A percentile compares a stretch with the other conserved stretches of the same genome.
Conservation (phyloP, 768 basidiomycete species). For the Phanerodontia chrysosporium region DNA sequence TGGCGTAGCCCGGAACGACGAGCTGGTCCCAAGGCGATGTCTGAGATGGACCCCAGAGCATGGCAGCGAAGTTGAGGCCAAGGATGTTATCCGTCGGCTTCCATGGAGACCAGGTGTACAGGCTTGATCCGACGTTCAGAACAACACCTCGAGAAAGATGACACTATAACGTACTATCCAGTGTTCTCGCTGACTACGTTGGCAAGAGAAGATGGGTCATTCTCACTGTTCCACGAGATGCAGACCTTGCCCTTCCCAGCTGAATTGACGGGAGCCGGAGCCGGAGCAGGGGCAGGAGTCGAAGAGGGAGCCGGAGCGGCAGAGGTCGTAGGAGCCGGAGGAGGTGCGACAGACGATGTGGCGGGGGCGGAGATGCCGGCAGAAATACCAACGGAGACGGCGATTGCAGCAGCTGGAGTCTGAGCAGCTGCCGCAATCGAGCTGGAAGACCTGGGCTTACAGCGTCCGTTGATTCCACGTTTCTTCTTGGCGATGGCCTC, state of each 20-base stretch:
- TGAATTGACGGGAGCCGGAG: background rate
- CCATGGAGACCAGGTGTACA: constrained; percentile 44
- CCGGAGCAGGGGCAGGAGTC: constrained; percentile 14
- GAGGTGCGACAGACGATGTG: constrained; percentile 10
- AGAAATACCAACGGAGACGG: constrained; percentile 11
- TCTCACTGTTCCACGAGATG: constrained; percentile 59
- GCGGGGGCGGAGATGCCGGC: constrained; percentile 10
- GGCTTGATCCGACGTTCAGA: background rate
- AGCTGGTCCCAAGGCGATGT: constrained; percentile 38
- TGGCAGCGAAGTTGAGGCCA: constrained; percentile 54
- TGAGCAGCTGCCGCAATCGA: background rate
- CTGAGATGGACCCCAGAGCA: constrained; percentile 51
- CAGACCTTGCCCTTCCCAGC: constrained; percentile 41
- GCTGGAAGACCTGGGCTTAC: constrained; percentile 45
- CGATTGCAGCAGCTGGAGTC: background rate
- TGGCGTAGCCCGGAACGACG: constrained; percentile 47
- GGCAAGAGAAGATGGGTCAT: constrained; percentile 40
- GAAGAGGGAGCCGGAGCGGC: constrained; percentile 1
- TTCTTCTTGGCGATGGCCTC: constrained; percentile 33
- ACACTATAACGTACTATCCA: constrained; percentile 30
- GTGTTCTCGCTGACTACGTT: constrained; percentile 44
- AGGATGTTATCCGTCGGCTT: constrained; percentile 29
- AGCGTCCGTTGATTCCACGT: constrained; percentile 45
- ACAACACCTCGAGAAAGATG: background rate
- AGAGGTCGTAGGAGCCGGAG: constrained; percentile 10